A percentile compares a stretch with the other conserved stretches of the same genome.
Conservation (phyloP, 208 protist genomes). For the Tritrichomonas foetus region DNA sequence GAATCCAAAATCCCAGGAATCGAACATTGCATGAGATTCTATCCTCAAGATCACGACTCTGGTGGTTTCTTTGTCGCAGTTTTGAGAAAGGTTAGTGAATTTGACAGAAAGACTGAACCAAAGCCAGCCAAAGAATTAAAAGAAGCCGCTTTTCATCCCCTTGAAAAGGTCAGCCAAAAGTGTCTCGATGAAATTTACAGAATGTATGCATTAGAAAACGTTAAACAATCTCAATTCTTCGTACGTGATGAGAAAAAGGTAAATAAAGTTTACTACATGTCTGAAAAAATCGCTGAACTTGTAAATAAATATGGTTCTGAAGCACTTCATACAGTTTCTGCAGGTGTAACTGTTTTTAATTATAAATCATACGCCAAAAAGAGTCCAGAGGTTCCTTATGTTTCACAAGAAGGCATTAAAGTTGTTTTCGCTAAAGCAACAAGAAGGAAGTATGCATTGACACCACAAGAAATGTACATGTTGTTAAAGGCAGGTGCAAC, state of each 20-base stretch:
- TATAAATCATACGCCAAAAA: neutral
- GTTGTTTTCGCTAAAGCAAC: neutral
- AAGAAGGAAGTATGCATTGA: neutral
- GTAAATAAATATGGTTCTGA: neutral
- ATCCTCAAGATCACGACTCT: conserved; percentile 63
- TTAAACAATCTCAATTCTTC: neutral
- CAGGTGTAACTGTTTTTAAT: neutral
- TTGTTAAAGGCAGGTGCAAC: neutral
- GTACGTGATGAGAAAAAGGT: neutral
- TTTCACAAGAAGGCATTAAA: neutral
- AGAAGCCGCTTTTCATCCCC: neutral
- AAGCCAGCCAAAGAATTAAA: neutral
- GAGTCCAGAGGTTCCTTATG: neutral
- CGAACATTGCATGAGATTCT: conserved; percentile 56
- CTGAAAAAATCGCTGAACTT: neutral
- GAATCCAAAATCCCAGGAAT: neutral
- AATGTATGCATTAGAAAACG: neutral
- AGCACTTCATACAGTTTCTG: neutral
- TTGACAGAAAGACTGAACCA: neutral
- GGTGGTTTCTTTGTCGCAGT: conserved; percentile 68
- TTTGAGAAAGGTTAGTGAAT: conserved; percentile 52
- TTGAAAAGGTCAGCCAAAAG: neutral
- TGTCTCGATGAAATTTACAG: neutral
- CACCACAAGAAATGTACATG: neutral
- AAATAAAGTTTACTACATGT: neutral